Conservation (phyloP, 176 grass and related monocot species). For the Carex littledalei region DNA sequence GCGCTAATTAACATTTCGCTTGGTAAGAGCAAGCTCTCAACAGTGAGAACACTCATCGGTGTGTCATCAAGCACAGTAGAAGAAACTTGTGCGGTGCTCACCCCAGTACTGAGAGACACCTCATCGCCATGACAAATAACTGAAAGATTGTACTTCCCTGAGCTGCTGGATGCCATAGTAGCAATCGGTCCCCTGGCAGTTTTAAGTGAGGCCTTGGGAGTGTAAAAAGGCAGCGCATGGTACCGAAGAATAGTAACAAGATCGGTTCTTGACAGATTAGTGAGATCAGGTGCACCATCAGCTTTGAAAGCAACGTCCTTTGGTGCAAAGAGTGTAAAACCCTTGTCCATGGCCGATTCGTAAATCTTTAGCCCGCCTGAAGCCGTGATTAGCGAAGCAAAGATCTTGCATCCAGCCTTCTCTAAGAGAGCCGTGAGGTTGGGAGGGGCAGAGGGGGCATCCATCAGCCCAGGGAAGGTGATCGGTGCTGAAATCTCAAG, state of each 20-base stretch:
- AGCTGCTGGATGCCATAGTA: conserved; percentile 62
- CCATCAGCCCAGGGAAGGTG: conserved; percentile 60
- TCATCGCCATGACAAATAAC: conserved; percentile 61
- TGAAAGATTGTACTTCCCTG: conserved; percentile 64
- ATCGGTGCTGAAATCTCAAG: conserved; percentile 74
- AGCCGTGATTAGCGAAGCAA: conserved; percentile 57
- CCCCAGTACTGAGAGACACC: conserved; percentile 62
- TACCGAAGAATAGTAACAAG: conserved; percentile 82
- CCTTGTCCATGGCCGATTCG: conserved; percentile 78
- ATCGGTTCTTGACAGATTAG: conserved; percentile 57
- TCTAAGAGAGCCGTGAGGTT: conserved; percentile 86
- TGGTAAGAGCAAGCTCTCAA: conserved; percentile 68
- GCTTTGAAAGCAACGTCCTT: conserved; percentile 86
- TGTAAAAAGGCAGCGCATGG: conserved; percentile 81
- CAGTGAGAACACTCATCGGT: conserved; percentile 53
- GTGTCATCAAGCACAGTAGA: conserved; percentile 74
- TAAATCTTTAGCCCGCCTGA: conserved; percentile 77
- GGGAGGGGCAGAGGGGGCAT: conserved; percentile 34
- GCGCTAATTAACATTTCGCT: conserved; percentile 40
- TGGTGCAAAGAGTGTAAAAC: conserved; percentile 75
- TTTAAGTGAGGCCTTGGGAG: conserved; percentile 76
- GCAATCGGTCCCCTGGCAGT: conserved; percentile 36
- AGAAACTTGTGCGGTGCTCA: conserved; percentile 58
- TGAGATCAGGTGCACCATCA: conserved; percentile 51
- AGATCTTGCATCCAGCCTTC: conserved; percentile 84